A percentile compares a stretch with the other conserved stretches of the same genome.
These are phyloP conservation scores for Emydomyces testavorans DNA, from an alignment of 2,329 filamentous ascomycete species.

Conservation along the genomic window DNA sequence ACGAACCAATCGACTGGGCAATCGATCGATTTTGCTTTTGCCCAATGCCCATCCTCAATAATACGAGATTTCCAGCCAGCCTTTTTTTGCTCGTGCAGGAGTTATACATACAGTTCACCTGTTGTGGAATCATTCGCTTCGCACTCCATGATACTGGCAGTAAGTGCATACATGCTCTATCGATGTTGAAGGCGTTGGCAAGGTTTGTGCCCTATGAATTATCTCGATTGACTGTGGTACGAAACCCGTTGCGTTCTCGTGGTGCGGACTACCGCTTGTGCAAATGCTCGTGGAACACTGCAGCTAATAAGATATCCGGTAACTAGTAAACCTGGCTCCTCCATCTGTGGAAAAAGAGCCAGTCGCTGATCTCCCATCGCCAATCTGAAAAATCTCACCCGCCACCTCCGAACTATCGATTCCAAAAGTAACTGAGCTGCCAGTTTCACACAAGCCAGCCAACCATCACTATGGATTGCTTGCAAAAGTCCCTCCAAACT, in stretches of 20 bases:
- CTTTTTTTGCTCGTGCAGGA: neutral
- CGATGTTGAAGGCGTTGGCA: too few relatives aligned
- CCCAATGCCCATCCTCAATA: neutral
- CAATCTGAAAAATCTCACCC: neutral
- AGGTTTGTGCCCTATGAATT: too few relatives aligned
- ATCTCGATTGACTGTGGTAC: too few relatives aligned
- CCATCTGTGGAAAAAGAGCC: too few relatives aligned
- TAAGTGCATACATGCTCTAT: too few relatives aligned
- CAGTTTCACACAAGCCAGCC: neutral
- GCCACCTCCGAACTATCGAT: neutral
- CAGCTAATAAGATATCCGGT: too few relatives aligned
- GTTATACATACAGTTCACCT: neutral
- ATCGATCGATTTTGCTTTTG: neutral
- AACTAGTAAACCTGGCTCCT: too few relatives aligned
- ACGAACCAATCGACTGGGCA: neutral
- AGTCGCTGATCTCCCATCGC: neutral
- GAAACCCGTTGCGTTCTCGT: too few relatives aligned
- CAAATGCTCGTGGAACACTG: too few relatives aligned
- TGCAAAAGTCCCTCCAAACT: neutral
- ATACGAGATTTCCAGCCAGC: slow-evolving; percentile 9
- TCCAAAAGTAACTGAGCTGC: neutral
- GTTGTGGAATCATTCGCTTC: neutral
- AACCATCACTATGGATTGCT: too few relatives aligned
- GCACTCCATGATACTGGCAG: neutral
- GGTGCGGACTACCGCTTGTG: too few relatives aligned